These are phyloP conservation scores for Rhizoclosmatium globosum DNA, from an alignment of 192 early-diverging fungal species.

Conservation along the genomic window DNA sequence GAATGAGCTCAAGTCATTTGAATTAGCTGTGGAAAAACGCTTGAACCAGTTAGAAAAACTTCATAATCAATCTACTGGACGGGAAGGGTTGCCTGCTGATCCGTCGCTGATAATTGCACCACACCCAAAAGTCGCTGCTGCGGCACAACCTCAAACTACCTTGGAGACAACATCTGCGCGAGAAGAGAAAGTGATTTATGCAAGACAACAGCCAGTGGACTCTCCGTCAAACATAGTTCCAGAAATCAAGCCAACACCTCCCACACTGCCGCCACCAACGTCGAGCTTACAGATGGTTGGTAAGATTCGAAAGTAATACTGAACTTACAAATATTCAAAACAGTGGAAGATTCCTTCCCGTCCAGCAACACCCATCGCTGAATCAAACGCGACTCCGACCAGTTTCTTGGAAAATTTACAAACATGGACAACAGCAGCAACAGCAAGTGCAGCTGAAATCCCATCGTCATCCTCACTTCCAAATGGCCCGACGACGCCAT, in stretches of 20 bases:
- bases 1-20: neutral
- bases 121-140: neutral
- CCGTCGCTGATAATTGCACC: neutral
- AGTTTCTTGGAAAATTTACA: neutral
- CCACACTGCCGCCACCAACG: too few species aligned
- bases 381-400: neutral
- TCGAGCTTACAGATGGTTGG: too few species aligned
- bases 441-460: conserved; percentile 7
- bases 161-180: neutral
- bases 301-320: neutral
- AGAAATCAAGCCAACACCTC: too few species aligned
- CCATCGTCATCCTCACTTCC: conserved; percentile 4
- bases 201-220: neutral
- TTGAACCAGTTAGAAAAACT: conserved; percentile 4
- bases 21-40: neutral
- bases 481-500: conserved; percentile 8
- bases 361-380: neutral
- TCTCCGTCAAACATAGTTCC: too few species aligned
- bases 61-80: conserved; percentile 4
- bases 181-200: neutral
- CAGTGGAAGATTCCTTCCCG: neutral
- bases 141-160: neutral
- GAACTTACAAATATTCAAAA: neutral
- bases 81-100: neutral
- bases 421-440: conserved; percentile 3